These are phyloP conservation scores for Camelina neglecta DNA, from an alignment of 345 rosid species.

Conservation along the genomic window DNA sequence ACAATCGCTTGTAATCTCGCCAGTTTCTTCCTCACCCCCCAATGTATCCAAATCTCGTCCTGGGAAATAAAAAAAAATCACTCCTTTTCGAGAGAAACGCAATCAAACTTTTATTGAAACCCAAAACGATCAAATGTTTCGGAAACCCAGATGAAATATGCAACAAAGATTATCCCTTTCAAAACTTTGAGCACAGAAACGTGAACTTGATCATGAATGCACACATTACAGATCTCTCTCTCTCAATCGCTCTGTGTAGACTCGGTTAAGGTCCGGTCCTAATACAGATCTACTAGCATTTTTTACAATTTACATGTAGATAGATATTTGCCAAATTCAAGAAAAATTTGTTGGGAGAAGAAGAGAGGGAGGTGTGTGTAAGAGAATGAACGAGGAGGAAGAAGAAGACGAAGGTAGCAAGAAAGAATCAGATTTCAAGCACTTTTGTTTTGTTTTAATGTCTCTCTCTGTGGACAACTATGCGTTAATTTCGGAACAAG, in stretches of 20 bases:
- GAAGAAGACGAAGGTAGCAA: constrained; percentile 16
- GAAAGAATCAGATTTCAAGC: constrained; percentile 9
- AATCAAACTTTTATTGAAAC: constrained; percentile 14
- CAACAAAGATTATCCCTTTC: too few relatives aligned
- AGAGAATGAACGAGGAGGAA: background rate
- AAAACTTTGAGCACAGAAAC: too few relatives aligned
- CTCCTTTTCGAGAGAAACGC: background rate
- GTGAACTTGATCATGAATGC: background rate
- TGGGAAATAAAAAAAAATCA: background rate
- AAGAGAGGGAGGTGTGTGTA: background rate
- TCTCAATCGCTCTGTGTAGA: constrained; percentile 17
- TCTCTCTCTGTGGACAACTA: constrained; percentile 14
- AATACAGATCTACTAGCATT: constrained; percentile 2
- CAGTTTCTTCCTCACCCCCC: constrained; percentile 25
- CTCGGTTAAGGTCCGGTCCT: background rate
- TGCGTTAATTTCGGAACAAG: constrained; percentile 1
- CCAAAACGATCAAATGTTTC: constrained; percentile 13
- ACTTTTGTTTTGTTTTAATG: background rate
- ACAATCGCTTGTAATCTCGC: constrained; percentile 30
- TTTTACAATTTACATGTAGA: background rate
- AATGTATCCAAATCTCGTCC: constrained; percentile 11
- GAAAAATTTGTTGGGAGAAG: background rate
- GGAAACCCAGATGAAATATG: too few relatives aligned
- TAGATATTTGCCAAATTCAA: background rate
- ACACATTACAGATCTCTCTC: constrained; percentile 13